These are phyloP conservation scores for Penicillium vulpinum DNA, from an alignment of 2,329 filamentous ascomycete species.

Conservation along the genomic window DNA sequence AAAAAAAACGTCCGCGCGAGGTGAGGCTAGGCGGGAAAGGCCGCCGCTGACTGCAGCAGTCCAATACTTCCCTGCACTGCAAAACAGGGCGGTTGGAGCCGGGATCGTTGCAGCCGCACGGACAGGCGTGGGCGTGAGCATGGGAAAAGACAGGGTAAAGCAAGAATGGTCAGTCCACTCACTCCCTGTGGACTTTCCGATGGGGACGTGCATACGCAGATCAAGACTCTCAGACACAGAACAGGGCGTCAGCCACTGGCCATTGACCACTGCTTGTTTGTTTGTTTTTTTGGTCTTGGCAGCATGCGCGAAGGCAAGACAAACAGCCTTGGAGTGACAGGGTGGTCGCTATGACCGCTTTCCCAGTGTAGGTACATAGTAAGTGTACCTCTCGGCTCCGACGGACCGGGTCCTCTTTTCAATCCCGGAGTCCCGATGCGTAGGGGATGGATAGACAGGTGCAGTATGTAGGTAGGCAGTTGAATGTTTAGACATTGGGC, in stretches of 20 bases:
- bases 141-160: background rate
- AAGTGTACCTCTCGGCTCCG: background rate
- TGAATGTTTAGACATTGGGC: background rate
- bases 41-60: background rate
- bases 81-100: conserved; percentile 3
- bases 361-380: background rate
- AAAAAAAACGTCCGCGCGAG: background rate
- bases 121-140: conserved; percentile 7
- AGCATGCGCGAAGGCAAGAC: background rate
- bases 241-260: background rate
- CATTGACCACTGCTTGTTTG: conserved; percentile 4
- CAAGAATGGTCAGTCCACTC: background rate
- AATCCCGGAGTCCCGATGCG: conserved; percentile 2
- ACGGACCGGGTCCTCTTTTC: conserved; percentile 5
- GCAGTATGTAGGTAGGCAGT: background rate
- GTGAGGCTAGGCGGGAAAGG: background rate
- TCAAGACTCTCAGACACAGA: background rate
- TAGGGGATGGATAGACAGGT: background rate
- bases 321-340: background rate
- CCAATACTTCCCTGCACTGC: background rate
- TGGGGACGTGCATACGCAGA: background rate
- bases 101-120: conserved; percentile 1
- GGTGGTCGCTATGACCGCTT: conserved; percentile 5
- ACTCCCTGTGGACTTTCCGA: conserved; percentile 1
- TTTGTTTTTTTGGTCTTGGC: conserved; percentile 1